Evolutionary conservation across 345 rosid species (phyloP).

Genomic region (Euphorbia pulcherrima): DNA sequence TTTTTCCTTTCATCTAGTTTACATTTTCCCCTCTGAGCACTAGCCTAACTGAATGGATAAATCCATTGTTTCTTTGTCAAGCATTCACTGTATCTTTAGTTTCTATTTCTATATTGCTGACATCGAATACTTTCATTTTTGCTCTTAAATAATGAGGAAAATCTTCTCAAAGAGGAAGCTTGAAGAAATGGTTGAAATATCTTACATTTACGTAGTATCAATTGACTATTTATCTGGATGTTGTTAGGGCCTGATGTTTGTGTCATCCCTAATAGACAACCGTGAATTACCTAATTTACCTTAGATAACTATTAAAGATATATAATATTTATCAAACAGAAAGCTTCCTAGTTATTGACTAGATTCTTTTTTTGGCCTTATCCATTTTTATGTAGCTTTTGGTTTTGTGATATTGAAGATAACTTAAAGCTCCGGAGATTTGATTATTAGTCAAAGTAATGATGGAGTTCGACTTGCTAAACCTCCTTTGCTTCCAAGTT

Average conservation of each 20-base stretch:
- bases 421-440: neutral
- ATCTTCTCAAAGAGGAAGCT: neutral
- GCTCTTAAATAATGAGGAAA: neutral
- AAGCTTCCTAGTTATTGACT: neutral
- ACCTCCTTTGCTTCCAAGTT: neutral
- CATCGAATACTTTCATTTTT: neutral
- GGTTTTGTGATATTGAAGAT: neutral
- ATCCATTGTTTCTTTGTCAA: neutral
- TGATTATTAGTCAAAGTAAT: neutral
- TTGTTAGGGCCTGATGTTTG: neutral
- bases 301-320: neutral
- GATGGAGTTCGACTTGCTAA: neutral
- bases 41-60: neutral
- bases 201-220: neutral
- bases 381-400: neutral
- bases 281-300: neutral
- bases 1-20: neutral
- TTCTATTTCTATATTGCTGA: neutral
- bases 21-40: neutral
- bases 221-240: neutral
- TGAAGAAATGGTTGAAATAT: neutral
- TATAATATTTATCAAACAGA: neutral
- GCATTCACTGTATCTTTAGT: neutral
- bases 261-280: neutral
- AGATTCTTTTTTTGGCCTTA: neutral